Conservation (phyloP, 2,329 filamentous ascomycete species). For the Penicillium glabrum region DNA sequence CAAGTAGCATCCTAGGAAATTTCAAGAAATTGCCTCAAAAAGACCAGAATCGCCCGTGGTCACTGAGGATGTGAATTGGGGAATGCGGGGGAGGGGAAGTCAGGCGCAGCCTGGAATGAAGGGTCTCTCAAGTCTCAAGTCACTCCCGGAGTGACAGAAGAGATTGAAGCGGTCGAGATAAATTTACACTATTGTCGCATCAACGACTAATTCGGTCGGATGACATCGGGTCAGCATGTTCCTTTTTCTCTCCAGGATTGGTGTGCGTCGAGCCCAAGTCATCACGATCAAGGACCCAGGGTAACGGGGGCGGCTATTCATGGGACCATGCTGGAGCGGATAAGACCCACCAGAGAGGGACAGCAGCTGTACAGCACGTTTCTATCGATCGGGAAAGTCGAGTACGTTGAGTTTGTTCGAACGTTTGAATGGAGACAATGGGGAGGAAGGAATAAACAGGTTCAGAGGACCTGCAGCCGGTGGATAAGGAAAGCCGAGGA, state of each 20-base stretch:
- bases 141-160: constrained; percentile 4
- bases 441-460: constrained; percentile 6
- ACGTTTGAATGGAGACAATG: background rate
- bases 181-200: constrained; percentile 12
- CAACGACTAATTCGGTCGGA: constrained; percentile 16
- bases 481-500: constrained; percentile 13
- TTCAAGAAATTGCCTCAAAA: constrained; percentile 1
- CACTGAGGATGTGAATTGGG: background rate
- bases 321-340: constrained; percentile 16
- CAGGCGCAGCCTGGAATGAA: constrained; percentile 1
- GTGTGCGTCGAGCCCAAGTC: background rate
- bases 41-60: background rate
- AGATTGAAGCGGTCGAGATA: background rate
- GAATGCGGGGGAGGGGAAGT: background rate
- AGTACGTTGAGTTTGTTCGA: background rate
- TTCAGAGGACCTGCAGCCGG: constrained; percentile 22
- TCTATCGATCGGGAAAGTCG: background rate
- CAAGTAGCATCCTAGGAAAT: constrained; percentile 32
- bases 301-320: constrained; percentile 21
- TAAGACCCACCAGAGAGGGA: constrained; percentile 19
- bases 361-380: constrained; percentile 6
- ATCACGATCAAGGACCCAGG: constrained; percentile 14
- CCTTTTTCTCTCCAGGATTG: constrained; percentile 1
- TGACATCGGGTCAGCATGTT: constrained; percentile 28
- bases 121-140: background rate